These are phyloP conservation scores for Antitrichia curtipendula DNA, from an alignment of 225 moss, liverwort and hornwort genomes.

Conservation along the genomic window DNA sequence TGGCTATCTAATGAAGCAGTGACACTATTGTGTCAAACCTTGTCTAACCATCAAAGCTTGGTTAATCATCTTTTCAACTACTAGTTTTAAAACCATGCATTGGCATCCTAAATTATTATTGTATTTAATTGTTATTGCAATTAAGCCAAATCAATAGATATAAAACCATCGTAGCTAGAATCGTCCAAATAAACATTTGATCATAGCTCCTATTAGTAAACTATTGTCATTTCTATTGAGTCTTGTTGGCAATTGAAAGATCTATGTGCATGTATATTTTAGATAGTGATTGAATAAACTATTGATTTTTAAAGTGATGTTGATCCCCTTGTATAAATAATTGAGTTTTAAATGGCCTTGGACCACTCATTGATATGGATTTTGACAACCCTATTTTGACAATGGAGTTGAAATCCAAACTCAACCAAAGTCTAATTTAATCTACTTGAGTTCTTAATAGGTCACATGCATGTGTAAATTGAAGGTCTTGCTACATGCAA, in stretches of 20 bases:
- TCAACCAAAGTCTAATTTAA: not conserved
- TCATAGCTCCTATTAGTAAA: not conserved
- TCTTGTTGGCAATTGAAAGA: not conserved
- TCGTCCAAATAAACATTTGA: not conserved
- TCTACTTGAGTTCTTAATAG: no score
- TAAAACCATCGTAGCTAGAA: not conserved
- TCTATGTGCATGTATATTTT: not conserved
- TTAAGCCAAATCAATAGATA: not conserved
- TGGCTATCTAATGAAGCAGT: not conserved
- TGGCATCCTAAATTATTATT: not conserved
- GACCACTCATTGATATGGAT: not conserved
- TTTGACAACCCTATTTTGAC: not conserved
- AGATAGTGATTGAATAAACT: not conserved
- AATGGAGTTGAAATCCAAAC: no score
- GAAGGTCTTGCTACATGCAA: not conserved
- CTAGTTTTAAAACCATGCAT: not conserved
- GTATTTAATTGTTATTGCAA: not conserved
- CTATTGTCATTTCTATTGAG: not conserved
- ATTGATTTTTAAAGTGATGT: not conserved
- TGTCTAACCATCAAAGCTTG: not conserved
- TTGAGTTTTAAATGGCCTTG: not conserved
- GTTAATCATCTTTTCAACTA: not conserved
- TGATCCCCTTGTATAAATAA: not conserved
- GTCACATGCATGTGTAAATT: no score
- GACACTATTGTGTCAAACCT: fast-evolving